phyloP scores from a whole-genome alignment of 1,284 basidiomycete genomes.

The Microbotryum silenes-acaulis region DNA sequence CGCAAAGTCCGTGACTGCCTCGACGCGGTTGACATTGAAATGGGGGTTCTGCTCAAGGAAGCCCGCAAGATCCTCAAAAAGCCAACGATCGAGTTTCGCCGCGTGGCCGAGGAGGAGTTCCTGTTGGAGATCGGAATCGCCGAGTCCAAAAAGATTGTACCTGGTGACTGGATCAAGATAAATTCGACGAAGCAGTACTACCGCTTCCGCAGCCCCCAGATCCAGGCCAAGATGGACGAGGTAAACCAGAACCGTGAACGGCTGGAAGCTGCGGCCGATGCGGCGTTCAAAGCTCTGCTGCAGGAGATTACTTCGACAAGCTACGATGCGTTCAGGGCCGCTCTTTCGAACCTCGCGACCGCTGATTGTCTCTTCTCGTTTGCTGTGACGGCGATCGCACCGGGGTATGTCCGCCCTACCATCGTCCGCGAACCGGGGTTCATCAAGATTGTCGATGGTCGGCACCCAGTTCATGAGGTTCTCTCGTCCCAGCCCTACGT shows the following conservation, averaged over 20 bases:
- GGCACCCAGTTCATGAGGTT: constrained; percentile 75
- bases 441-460: constrained; percentile 40
- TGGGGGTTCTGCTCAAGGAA: constrained; percentile 65
- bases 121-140: constrained; percentile 62
- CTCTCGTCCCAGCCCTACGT: constrained; percentile 70
- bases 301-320: constrained; percentile 50
- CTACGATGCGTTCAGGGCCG: constrained; percentile 62
- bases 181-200: constrained; percentile 66
- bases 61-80: constrained; percentile 65
- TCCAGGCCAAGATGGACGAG: constrained; percentile 56
- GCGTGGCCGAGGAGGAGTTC: constrained; percentile 46
- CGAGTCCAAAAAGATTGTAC: constrained; percentile 60
- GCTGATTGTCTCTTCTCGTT: constrained; percentile 71
- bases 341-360: constrained; percentile 66
- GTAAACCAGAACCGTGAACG: constrained; percentile 70
- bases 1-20: constrained; percentile 46
- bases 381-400: constrained; percentile 42
- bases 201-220: constrained; percentile 76
- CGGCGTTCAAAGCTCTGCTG: constrained; percentile 62
- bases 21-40: constrained; percentile 59
- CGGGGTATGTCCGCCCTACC: constrained; percentile 62
- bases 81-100: constrained; percentile 67
- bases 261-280: constrained; percentile 54
- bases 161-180: constrained; percentile 69
- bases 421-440: constrained; percentile 35